phyloP scores from a whole-genome alignment of 768 basidiomycete genomes.

The Rhodosporidiobolus odoratus region DNA sequence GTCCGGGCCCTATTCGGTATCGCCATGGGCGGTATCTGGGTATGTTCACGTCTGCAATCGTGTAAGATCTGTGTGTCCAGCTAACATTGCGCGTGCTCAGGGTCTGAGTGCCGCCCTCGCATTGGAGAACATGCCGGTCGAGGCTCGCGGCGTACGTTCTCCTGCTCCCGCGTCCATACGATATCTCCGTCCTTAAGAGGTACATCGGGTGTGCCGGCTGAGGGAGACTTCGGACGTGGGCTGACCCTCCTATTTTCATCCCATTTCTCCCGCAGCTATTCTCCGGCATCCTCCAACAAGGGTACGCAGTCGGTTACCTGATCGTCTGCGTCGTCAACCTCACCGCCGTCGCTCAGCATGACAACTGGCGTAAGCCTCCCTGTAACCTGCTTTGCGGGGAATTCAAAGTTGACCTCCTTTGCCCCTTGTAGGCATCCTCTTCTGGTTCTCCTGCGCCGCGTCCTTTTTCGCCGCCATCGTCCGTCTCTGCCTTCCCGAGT shows the following conservation, averaged over 20 bases:
- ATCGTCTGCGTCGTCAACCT: constrained; percentile 73
- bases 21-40: constrained; percentile 30
- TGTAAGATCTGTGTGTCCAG: neutral
- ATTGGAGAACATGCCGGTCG: constrained; percentile 36
- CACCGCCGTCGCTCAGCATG: constrained; percentile 50
- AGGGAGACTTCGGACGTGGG: no score
- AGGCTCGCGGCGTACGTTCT: constrained; percentile 59
- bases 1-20: constrained; percentile 58
- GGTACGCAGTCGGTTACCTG: constrained; percentile 76
- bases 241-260: no score
- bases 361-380: constrained; percentile 38
- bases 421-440: constrained; percentile 8
- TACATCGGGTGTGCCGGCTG: no score
- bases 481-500: constrained; percentile 68
- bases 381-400: neutral
- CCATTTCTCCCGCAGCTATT: neutral
- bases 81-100: no score
- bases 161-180: no score
- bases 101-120: neutral
- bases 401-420: constrained; percentile 40
- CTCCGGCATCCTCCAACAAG: constrained; percentile 4
- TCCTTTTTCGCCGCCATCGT: constrained; percentile 60
- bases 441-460: constrained; percentile 21
- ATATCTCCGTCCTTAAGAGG: no score
- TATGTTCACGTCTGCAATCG: neutral